phyloP scores from a whole-genome alignment of 208 protist species.

The Angomonas ambiguus region DNA sequence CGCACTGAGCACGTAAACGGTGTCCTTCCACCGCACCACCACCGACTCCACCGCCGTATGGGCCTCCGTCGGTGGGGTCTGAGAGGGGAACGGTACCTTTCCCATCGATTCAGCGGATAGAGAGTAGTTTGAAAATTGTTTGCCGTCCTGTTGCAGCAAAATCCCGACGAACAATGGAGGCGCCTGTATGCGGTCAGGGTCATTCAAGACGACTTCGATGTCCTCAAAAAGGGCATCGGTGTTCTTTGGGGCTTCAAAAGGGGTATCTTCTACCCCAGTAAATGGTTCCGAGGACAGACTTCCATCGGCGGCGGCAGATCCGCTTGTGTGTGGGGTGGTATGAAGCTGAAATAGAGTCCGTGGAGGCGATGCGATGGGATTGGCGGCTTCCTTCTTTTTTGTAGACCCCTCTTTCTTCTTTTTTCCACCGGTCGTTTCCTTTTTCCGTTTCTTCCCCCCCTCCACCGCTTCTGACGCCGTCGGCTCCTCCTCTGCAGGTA shows the following conservation, averaged over 20 bases:
- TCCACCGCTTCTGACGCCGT: not conserved
- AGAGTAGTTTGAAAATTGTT: not conserved
- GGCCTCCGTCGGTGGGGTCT: constrained; percentile 14
- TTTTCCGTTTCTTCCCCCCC: not conserved
- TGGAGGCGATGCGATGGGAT: constrained; percentile 1
- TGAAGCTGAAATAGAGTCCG: constrained; percentile 45
- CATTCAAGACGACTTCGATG: constrained; percentile 42
- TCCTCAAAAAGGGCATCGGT: constrained; percentile 41
- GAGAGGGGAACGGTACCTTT: not conserved
- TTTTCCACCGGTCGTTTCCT: constrained; percentile 13
- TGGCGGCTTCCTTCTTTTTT: constrained; percentile 1
- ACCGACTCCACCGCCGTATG: constrained; percentile 43
- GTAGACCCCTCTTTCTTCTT: constrained; percentile 15
- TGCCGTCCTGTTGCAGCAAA: not conserved
- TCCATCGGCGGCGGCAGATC: constrained; percentile 7
- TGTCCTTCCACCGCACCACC: constrained; percentile 72
- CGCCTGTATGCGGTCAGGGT: constrained; percentile 80
- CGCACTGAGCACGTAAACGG: constrained; percentile 46
- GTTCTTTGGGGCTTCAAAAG: constrained; percentile 35
- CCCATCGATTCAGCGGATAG: not conserved
- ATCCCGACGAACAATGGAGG: constrained; percentile 78
- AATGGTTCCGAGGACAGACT: constrained; percentile 9
- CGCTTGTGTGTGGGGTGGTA: constrained; percentile 1
- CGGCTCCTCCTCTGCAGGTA: not conserved
- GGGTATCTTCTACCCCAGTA: not conserved